Conservation (phyloP, 2,329 filamentous ascomycete species). For the Tolypocladium tropicale region DNA sequence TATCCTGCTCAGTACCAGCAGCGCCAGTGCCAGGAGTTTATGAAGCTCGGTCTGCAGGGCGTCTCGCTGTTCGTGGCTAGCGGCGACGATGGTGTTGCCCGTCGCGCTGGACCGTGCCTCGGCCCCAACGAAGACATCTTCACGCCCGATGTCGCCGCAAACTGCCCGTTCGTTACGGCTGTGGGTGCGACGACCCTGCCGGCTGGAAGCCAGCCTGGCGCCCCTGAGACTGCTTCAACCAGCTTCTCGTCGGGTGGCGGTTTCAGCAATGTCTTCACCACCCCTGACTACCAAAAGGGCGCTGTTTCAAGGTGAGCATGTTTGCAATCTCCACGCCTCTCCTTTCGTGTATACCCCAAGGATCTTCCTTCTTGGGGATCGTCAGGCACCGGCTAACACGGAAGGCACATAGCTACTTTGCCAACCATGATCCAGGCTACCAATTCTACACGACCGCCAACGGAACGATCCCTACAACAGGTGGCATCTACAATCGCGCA, state of each 20-base stretch:
- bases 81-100: constrained; percentile 25
- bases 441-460: too few species aligned
- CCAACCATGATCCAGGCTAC: too few species aligned
- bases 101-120: constrained; percentile 1
- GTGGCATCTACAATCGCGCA: constrained; percentile 26
- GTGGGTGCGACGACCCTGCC: too few species aligned
- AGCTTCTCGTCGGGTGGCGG: constrained; percentile 5
- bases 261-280: constrained; percentile 24
- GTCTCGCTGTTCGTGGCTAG: constrained; percentile 29
- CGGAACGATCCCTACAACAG: too few species aligned
- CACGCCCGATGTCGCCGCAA: constrained; percentile 24
- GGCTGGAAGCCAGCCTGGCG: too few species aligned
- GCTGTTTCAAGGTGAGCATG: constrained; percentile 29
- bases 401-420: too few species aligned
- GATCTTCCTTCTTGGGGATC: too few species aligned
- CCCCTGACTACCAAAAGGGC: constrained; percentile 14
- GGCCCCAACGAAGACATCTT: constrained; percentile 7
- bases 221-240: too few species aligned
- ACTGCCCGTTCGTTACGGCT: constrained; percentile 34
- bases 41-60: constrained; percentile 35
- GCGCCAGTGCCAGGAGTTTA: constrained; percentile 29
- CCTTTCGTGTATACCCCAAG: too few species aligned
- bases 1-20: constrained; percentile 36
- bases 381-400: too few species aligned
- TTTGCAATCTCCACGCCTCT: too few species aligned